Evolutionary conservation across 768 basidiomycete genomes (phyloP), one percentile per base, ranked within the genome.

Genomic region (Podaxis carcinomalis): DNA sequence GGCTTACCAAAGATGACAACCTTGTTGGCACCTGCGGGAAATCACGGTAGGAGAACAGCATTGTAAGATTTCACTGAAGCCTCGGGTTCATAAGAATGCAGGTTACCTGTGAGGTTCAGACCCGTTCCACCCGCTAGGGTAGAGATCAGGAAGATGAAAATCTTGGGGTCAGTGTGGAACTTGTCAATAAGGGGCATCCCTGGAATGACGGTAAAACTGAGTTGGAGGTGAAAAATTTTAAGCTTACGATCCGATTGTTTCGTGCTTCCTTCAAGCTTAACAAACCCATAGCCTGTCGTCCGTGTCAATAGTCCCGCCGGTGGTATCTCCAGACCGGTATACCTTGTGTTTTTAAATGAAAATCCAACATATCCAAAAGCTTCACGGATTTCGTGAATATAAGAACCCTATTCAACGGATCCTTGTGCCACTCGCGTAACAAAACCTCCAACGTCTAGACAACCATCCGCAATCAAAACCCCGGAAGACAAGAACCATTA

Each of bases 371-470:
- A 16, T 90, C 88, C 11, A 98, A 78, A 25, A 98, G 75, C 70
- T 95, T 93, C 58, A 95, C 92, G 1, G 92, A 90, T 70, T 94
- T 94, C 2, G 94, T 95, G 74, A 98, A 98, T 61, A 98, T 87
- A 46, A 98, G 78, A 42, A 97, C 93, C 74, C 97, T 98, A 74
- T 92, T 95, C 0, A 81, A 78, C 5, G 67, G 67, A 51, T 87
- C 85, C 65, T 82, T 83, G 67, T 82, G 81, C 83, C 88, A 87
- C 49, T 87, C 81, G 51, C 80, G 81, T 21, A 98, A 75, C 2
- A 90, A 75, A 5, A 78, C 75, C 61, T 87, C 79, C 6, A 95
- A 76, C 0, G 92, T 83, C 90, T 94, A 64, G 1, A 25, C 11
- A 19, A 19, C 21, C 10, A 14, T 32, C 6, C 28, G 21, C 37